Conservation (phyloP, 768 basidiomycete genomes). For the Tricholoma hemisulphureum region DNA sequence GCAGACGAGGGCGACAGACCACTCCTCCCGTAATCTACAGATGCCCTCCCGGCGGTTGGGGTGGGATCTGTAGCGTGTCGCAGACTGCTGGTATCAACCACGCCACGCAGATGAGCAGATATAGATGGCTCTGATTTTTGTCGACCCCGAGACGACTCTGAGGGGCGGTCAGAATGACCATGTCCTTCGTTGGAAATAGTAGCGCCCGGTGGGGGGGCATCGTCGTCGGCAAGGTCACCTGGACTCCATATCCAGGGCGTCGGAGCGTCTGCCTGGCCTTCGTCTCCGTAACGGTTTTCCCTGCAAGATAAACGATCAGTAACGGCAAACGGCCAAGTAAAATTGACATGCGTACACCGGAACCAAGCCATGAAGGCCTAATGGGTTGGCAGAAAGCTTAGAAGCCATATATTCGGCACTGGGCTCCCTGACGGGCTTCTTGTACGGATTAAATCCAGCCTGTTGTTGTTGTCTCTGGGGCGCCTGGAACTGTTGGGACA, state of each 20-base stretch:
- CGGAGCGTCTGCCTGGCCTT: slow-evolving; percentile 16
- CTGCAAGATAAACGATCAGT: slow-evolving; percentile 17
- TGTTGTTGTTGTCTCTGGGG: slow-evolving; percentile 23
- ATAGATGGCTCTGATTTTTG: slow-evolving; percentile 24
- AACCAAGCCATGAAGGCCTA: slow-evolving; percentile 66
- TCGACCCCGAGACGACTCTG: slow-evolving; percentile 11
- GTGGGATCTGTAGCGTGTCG: slow-evolving; percentile 17
- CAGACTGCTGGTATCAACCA: neutral
- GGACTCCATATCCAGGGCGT: slow-evolving; percentile 82
- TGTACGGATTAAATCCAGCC: slow-evolving; percentile 54
- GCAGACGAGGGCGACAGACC: neutral
- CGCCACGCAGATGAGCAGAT: neutral
- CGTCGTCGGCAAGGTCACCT: slow-evolving; percentile 37
- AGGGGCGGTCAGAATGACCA: slow-evolving; percentile 9
- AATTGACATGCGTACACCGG: slow-evolving; percentile 46
- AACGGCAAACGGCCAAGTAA: neutral
- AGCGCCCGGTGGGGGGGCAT: slow-evolving; percentile 12
- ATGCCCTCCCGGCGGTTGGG: neutral
- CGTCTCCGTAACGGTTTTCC: slow-evolving; percentile 31
- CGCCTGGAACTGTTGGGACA: slow-evolving; percentile 24
- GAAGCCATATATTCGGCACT: slow-evolving; percentile 66
- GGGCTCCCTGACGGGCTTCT: slow-evolving; percentile 57
- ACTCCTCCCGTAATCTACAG: neutral
- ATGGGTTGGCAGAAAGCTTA: slow-evolving; percentile 56
- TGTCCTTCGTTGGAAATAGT: slow-evolving; percentile 16